Base-by-base conservation (phyloP, 2,329 filamentous ascomycete genomes). In the Calonectria hongkongensis region DNA sequence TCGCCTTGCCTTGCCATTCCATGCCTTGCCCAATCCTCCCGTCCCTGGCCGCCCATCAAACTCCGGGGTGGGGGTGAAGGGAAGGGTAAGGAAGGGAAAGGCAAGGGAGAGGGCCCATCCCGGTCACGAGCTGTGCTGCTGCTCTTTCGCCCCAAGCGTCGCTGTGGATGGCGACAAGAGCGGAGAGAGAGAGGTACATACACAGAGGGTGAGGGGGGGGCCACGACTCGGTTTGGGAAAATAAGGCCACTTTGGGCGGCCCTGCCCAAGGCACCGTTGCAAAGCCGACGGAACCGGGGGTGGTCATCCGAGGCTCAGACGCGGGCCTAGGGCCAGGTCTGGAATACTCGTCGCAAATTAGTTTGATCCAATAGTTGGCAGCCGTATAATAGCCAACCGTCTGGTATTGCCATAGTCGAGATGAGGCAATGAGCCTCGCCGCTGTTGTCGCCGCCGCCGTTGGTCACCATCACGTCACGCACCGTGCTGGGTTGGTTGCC, bases 231-330 rank as follows among this genome's bases (percentile, higher is more conserved):
- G 51, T 21, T 58, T 58, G 30, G 51, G 21, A 58, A 25, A 58
- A 58, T 39, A 58, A 58, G 51, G 51, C 51, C 51, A 58, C 51
- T 39, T 58, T 8, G 51, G 15, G 50, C 30, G 51, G 30, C 33
- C 51, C 51, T 58, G 51, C 33, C 51, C 51, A 58, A 58, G 51
- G 51, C 51, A 58, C 51, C 51, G 51, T 58, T 58, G 51, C 51
- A 58, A 58, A 58, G 30, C 39, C 51, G 51, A 58, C 30, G 51
- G 51, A 58, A 25, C 51, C 51, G 30, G 51, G 51, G 51, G 51
- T 36, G 30, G 51, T 36, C 33, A 39, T 58, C 51, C 51, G 51
- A 58, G 51, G 33, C 51, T 58, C 51, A 58, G 51, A 58, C 51
- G 33, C 51, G 51, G 51, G 51, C n/a, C 51, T 58, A 58, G 30